These are phyloP conservation scores for Moelleriella libera DNA, from an alignment of 2,329 filamentous ascomycete species.

Conservation along the genomic window DNA sequence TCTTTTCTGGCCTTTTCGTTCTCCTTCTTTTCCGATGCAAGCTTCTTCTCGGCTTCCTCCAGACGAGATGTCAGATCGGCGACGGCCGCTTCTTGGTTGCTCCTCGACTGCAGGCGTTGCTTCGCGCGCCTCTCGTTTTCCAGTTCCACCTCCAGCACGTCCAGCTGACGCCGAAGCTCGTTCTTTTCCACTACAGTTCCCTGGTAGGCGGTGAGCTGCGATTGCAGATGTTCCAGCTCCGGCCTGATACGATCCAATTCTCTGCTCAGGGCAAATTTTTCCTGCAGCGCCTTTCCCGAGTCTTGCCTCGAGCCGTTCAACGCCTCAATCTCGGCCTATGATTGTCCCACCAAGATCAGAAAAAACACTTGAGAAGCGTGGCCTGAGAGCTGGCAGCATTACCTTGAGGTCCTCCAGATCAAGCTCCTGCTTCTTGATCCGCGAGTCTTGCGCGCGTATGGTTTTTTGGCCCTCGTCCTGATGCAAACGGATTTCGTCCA, in stretches of 20 bases:
- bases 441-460: slow-evolving; percentile 28
- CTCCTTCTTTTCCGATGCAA: slow-evolving; percentile 27
- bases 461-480: slow-evolving; percentile 28
- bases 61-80: slow-evolving; percentile 25
- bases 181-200: slow-evolving; percentile 65
- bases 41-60: slow-evolving; percentile 20
- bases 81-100: slow-evolving; percentile 25
- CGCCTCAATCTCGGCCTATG: slow-evolving; percentile 55
- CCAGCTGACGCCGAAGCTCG: slow-evolving; percentile 63
- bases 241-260: slow-evolving; percentile 39
- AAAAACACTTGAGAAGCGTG: too few species aligned
- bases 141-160: slow-evolving; percentile 63
- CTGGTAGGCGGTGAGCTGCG: slow-evolving; percentile 46
- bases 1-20: slow-evolving; percentile 30
- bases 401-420: slow-evolving; percentile 36
- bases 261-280: slow-evolving; percentile 37
- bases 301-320: slow-evolving; percentile 54
- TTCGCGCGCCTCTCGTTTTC: slow-evolving; percentile 53
- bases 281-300: slow-evolving; percentile 52
- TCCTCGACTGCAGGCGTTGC: slow-evolving; percentile 15
- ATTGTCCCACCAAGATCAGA: too few species aligned
- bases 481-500: slow-evolving; percentile 24
- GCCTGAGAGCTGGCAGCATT: slow-evolving; percentile 3
- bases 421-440: slow-evolving; percentile 32
- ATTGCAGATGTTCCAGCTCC: slow-evolving; percentile 40